Conservation (phyloP, 108 stramenopile species). For the Ochromonas danica region DNA sequence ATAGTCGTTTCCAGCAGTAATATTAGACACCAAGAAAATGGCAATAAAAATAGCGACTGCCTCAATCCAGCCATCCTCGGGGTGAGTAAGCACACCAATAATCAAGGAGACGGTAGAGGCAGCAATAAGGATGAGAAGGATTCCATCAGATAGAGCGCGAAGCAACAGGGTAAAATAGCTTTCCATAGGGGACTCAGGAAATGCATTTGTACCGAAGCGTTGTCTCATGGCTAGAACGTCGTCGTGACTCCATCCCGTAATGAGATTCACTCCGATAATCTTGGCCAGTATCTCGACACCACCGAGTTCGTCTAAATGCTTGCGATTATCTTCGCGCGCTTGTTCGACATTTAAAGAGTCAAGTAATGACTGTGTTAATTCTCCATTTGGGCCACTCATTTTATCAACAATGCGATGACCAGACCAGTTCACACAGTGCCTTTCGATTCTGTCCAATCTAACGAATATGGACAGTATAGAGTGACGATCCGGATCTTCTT, state of each 20-base stretch:
- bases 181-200: conserved; percentile 25
- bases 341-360: conserved; percentile 26
- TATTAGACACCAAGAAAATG: conserved; percentile 30
- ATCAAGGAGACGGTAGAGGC: conserved; percentile 6
- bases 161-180: neutral
- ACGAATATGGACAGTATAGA: no score
- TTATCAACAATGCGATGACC: no score
- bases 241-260: neutral
- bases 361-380: conserved; percentile 1
- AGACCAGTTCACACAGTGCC: no score
- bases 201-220: conserved; percentile 1
- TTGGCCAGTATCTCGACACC: neutral
- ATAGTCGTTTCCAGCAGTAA: conserved; percentile 33
- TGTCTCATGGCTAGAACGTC: neutral
- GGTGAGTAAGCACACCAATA: neutral
- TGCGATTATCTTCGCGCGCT: conserved; percentile 7
- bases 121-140: neutral
- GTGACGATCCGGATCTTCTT: no score
- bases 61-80: conserved; percentile 21
- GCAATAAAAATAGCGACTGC: conserved; percentile 25
- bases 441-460: no score
- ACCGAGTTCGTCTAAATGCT: neutral
- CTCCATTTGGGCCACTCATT: no score
- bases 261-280: neutral
- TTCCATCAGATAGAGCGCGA: conserved; percentile 17